Conservation (phyloP, 2,329 filamentous ascomycete species). For the Aureobasidium sp. region DNA sequence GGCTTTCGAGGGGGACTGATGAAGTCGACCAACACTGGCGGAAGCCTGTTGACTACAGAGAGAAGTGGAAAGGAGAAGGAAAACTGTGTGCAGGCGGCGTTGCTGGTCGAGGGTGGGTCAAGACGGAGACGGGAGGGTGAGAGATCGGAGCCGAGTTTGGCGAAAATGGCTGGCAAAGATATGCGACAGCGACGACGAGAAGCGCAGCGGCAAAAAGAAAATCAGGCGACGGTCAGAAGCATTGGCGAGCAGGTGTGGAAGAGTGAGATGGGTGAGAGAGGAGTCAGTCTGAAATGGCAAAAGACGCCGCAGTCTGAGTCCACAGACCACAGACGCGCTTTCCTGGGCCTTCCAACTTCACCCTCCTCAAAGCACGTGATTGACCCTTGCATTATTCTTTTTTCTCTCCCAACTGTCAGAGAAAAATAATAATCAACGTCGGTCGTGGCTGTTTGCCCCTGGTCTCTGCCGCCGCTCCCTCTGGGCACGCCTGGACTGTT, state of each 20-base stretch:
- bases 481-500: not conserved
- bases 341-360: not conserved
- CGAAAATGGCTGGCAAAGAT: not conserved
- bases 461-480: not conserved
- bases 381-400: slow-evolving; percentile 9
- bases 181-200: slow-evolving; percentile 6
- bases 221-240: slow-evolving; percentile 11
- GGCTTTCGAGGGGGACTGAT: not conserved
- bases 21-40: not conserved
- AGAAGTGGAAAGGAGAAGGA: not conserved
- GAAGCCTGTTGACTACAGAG: not conserved
- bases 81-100: not conserved
- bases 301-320: not conserved
- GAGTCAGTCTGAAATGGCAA: slow-evolving; percentile 8
- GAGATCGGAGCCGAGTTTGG: not conserved
- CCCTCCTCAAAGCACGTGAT: slow-evolving; percentile 7
- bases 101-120: slow-evolving; percentile 5
- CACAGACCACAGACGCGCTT: slow-evolving; percentile 5
- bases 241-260: slow-evolving; percentile 4
- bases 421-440: not conserved
- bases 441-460: not conserved
- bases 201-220: not conserved
- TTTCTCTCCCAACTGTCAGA: not conserved
- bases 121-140: slow-evolving; percentile 1
- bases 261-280: slow-evolving; percentile 5